These are phyloP conservation scores for Hypoxylon sp. DNA, from an alignment of 2,329 filamentous ascomycete species.

Conservation along the genomic window DNA sequence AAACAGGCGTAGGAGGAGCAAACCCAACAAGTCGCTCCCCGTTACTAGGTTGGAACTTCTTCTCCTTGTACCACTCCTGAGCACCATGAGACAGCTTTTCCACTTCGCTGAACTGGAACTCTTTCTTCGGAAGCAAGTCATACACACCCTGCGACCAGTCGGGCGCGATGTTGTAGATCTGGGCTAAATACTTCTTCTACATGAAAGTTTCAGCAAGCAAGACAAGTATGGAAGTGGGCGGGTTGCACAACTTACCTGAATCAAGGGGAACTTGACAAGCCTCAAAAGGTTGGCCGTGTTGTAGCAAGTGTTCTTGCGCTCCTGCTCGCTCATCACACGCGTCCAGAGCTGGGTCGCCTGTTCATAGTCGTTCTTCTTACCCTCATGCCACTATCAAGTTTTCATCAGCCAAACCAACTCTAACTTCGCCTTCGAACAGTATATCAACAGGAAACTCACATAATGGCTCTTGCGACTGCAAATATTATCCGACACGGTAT, in stretches of 20 bases:
- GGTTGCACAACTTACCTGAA: slow-evolving; percentile 54
- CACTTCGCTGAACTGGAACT: slow-evolving; percentile 29
- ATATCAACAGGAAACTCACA: slow-evolving; percentile 13
- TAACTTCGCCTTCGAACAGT: neutral
- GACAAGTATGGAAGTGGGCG: neutral
- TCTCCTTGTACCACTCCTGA: slow-evolving; percentile 34
- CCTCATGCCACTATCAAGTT: slow-evolving; percentile 56
- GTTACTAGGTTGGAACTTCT: slow-evolving; percentile 24
- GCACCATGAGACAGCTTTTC: slow-evolving; percentile 20
- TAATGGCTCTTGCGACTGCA: slow-evolving; percentile 62
- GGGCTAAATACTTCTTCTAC: slow-evolving; percentile 58
- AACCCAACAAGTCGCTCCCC: slow-evolving; percentile 24
- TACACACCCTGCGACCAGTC: slow-evolving; percentile 23
- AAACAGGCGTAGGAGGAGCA: slow-evolving; percentile 11
- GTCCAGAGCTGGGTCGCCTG: slow-evolving; percentile 59
- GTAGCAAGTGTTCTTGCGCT: slow-evolving; percentile 54
- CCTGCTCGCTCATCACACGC: slow-evolving; percentile 56
- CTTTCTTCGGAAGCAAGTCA: slow-evolving; percentile 25
- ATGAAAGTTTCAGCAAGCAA: neutral
- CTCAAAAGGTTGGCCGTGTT: slow-evolving; percentile 59
- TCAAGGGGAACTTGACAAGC: slow-evolving; percentile 53
- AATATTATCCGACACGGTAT: slow-evolving; percentile 58
- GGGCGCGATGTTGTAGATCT: slow-evolving; percentile 49
- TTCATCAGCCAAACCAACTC: neutral
- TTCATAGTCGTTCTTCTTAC: slow-evolving; percentile 60